A percentile compares a stretch with the other conserved stretches of the same genome.
These are phyloP conservation scores for Parathielavia appendiculata DNA, from an alignment of 495 filamentous ascomycete genomes.

Conservation along the genomic window DNA sequence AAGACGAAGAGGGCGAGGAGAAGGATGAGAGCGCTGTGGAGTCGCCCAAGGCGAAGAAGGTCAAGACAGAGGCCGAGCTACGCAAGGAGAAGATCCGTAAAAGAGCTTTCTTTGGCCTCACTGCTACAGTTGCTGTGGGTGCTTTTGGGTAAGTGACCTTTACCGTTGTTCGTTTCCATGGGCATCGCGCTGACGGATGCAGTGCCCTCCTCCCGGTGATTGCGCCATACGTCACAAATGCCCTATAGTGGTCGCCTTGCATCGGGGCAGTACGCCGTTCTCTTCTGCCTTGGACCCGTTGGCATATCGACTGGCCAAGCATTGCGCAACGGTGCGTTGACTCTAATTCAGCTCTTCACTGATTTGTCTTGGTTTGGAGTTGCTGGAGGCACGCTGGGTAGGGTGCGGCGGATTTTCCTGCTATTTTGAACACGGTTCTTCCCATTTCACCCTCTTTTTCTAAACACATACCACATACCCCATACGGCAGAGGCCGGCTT, in stretches of 20 bases:
- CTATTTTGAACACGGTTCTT: conserved; percentile 1
- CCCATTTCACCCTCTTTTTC: conserved; percentile 9
- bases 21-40: conserved; percentile 50
- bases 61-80: conserved; percentile 67
- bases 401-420: conserved; percentile 5
- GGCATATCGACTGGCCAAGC: neutral
- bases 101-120: conserved; percentile 77
- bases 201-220: conserved; percentile 44
- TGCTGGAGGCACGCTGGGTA: conserved; percentile 5
- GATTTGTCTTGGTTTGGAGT: conserved; percentile 10
- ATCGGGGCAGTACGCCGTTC: neutral
- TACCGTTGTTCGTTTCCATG: neutral
- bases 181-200: conserved; percentile 16
- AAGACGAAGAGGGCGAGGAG: conserved; percentile 36
- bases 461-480: conserved; percentile 16
- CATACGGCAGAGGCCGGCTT: conserved; percentile 17
- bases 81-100: conserved; percentile 78
- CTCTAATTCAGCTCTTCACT: neutral
- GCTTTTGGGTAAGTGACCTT: conserved; percentile 69
- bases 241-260: conserved; percentile 29
- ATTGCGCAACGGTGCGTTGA: no score
- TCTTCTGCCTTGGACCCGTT: neutral
- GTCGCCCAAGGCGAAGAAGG: conserved; percentile 61
- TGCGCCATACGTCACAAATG: conserved; percentile 51
- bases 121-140: conserved; percentile 60